A percentile compares a stretch with the other conserved stretches of the same genome.
Conservation (phyloP, 441 rosid species). For the Mallotus repandus region DNA sequence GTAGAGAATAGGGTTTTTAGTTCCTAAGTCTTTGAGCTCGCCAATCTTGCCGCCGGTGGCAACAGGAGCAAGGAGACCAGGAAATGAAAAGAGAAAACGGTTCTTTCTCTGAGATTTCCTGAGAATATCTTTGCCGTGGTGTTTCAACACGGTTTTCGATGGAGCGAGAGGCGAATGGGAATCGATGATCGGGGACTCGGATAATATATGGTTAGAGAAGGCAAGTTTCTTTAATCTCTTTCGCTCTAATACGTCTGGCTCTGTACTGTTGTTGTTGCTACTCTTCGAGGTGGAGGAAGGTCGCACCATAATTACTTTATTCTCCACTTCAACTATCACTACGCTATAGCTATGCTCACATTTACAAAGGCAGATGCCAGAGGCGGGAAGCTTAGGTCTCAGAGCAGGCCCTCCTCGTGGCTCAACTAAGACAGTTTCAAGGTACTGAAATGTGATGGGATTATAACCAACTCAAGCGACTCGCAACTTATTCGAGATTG, state of each 20-base stretch:
- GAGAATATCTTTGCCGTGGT: conserved; percentile 75
- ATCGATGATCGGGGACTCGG: conserved; percentile 44
- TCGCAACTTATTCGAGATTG: no score
- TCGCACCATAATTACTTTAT: background rate
- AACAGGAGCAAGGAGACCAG: conserved; percentile 77
- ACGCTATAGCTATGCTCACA: no score
- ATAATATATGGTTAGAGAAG: conserved; percentile 41
- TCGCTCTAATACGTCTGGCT: conserved; percentile 38
- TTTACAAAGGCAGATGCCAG: no score
- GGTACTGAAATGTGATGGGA: no score
- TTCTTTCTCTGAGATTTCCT: conserved; percentile 84
- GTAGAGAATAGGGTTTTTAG: conserved; percentile 84
- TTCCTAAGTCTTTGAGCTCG: conserved; percentile 71
- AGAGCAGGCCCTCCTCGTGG: no score
- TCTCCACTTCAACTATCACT: background rate
- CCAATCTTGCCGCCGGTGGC: conserved; percentile 74
- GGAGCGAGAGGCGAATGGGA: conserved; percentile 45
- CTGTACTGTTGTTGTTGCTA: background rate
- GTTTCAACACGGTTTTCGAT: conserved; percentile 61
- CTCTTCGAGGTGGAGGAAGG: background rate
- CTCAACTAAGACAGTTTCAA: no score
- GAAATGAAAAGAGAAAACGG: conserved; percentile 82
- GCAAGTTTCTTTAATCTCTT: conserved; percentile 58
- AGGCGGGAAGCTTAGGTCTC: no score
- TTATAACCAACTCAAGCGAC: no score